A percentile compares a stretch with the other conserved stretches of the same genome.
Evolutionary conservation across 148 eudicot genomes (phyloP).

Genomic region (Oxyria digyna): DNA sequence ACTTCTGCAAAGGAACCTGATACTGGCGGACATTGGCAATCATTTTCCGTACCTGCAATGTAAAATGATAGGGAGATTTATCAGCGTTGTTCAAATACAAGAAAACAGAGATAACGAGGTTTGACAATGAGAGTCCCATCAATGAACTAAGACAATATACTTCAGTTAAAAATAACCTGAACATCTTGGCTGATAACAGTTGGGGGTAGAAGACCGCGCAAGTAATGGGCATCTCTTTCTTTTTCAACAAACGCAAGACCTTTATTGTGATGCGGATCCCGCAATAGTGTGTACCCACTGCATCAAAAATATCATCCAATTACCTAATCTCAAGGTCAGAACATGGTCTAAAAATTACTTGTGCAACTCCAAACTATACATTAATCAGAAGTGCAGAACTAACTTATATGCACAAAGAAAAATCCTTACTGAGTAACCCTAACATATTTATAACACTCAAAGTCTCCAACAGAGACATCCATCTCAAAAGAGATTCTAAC

Average conservation of each 20-base stretch:
- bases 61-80: not conserved
- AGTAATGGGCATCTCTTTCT: conserved; percentile 85
- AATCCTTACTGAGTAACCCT: not conserved
- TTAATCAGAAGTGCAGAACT: not conserved
- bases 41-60: conserved; percentile 74
- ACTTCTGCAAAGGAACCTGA: conserved; percentile 81
- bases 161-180: conserved; percentile 44
- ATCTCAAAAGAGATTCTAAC: not conserved
- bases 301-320: conserved; percentile 6
- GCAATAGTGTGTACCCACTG: conserved; percentile 85
- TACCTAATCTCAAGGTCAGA: not conserved
- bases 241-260: conserved; percentile 81
- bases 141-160: not conserved
- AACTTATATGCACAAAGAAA: not conserved
- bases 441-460: not conserved
- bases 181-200: conserved; percentile 55
- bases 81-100: not conserved
- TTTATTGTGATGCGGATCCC: conserved; percentile 93
- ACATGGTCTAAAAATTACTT: not conserved
- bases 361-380: not conserved
- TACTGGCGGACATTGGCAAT: conserved; percentile 79
- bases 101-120: not conserved
- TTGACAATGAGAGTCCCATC: not conserved
- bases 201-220: conserved; percentile 96
- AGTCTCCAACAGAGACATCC: not conserved